Base-by-base conservation (phyloP, 164 flowering plant species). In the Sedum album region DNA sequence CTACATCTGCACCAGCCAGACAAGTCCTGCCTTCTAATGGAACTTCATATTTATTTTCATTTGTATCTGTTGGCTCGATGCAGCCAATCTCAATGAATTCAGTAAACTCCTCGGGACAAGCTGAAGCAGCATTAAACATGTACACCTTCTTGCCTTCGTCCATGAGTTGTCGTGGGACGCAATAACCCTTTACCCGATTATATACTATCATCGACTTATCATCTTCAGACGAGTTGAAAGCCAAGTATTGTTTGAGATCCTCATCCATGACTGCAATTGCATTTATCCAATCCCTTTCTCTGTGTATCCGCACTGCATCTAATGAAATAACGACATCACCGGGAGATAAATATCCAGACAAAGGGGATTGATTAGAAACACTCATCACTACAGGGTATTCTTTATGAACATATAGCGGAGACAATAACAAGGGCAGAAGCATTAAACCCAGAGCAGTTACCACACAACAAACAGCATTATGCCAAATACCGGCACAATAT, bases 401-500 rank as follows among this genome's bases (percentile, higher is more conserved):
- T 46, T 81, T 81, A 64, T 83, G 84, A 36, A 76, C 68, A 78
- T 91, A 93, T n/a, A 89, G 68, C 28, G 98, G 98, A 73, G 57
- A 79, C 70, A 90, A 76, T 67, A 85, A 44, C 70, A 79, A 68
- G 18, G 98, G 96, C 71, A 89, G 80, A 44, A 86, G 73, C 70
- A 86, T 74, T 82, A 93, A 69, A n/a, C 74, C 72, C 75, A 86
- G 69, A 53, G 83, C 83, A 74, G 94, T 88, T 72, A 78, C 88
- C 81, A 84, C 88, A 76, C 91, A 88, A 73, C 76, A 97, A 72
- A 77, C 87, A 36, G 96, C 94, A 84, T 93, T 93, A 68, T 93
- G 97, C 97, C 97, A 91, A 70, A 91, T 79, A 48, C 98, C 98
- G 73, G 98, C 98, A 83, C 86, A 91, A 65, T 90, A 93, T 42